Conservation (phyloP, 148 eudicot species). For the Nepenthes mirabilis region DNA sequence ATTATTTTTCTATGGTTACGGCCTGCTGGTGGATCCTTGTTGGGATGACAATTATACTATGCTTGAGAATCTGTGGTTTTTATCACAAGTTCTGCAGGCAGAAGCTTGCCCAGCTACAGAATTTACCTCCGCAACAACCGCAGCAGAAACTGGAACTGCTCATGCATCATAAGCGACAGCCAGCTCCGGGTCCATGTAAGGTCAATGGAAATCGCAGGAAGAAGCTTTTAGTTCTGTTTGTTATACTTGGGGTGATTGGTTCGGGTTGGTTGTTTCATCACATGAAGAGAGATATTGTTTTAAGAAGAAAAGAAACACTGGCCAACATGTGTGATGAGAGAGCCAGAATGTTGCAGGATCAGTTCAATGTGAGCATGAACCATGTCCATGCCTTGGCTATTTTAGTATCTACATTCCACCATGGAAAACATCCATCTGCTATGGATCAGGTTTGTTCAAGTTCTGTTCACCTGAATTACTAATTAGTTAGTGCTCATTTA, state of each 20-base stretch:
- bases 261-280: slow-evolving; percentile 30
- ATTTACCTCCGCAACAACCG: too few species aligned
- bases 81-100: slow-evolving; percentile 17
- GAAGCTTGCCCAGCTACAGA: neutral
- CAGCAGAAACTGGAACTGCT: slow-evolving; percentile 19
- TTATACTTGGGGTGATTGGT: slow-evolving; percentile 20
- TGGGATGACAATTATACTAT: slow-evolving; percentile 16
- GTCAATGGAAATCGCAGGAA: slow-evolving; percentile 40
- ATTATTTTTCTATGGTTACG: slow-evolving; percentile 20
- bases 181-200: slow-evolving; percentile 21
- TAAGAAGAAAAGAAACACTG: slow-evolving; percentile 47
- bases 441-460: slow-evolving; percentile 58
- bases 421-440: slow-evolving; percentile 66
- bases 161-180: slow-evolving; percentile 36
- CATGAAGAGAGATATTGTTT: slow-evolving; percentile 12
- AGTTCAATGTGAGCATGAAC: slow-evolving; percentile 92
- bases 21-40: slow-evolving; percentile 34
- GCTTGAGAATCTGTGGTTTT: slow-evolving; percentile 19
- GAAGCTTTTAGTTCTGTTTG: slow-evolving; percentile 26
- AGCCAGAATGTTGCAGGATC: slow-evolving; percentile 93
- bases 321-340: slow-evolving; percentile 90
- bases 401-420: slow-evolving; percentile 82
- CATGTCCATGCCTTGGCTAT: slow-evolving; percentile 91
- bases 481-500: neutral
- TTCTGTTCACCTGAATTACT: neutral